Evolutionary conservation across 2,329 filamentous ascomycete species (phyloP).

Genomic region (Xylariaceae sp.): DNA sequence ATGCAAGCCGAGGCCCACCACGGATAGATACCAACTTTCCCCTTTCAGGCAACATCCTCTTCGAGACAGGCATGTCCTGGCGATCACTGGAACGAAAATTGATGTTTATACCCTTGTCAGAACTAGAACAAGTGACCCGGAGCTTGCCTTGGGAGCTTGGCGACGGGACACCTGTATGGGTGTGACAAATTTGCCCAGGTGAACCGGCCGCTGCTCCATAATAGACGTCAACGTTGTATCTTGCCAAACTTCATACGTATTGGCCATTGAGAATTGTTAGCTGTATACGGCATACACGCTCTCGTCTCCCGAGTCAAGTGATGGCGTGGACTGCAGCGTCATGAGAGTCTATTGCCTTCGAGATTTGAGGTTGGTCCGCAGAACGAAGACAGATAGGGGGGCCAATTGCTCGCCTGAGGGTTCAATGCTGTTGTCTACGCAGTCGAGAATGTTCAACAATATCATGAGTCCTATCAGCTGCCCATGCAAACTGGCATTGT

Average conservation of each 20-base stretch:
- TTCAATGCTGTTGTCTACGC: not conserved
- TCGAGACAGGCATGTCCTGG: conserved; percentile 29
- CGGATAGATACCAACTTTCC: conserved; percentile 29
- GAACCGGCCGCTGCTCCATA: conserved; percentile 6
- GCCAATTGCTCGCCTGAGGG: conserved; percentile 1
- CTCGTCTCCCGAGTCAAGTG: not conserved
- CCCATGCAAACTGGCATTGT: conserved; percentile 18
- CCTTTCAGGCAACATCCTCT: conserved; percentile 26
- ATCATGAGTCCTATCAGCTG: conserved; percentile 11
- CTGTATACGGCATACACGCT: not conserved
- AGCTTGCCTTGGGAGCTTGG: conserved; percentile 12
- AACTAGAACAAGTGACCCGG: conserved; percentile 21
- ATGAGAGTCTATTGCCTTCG: not conserved
- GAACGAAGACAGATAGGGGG: not conserved
- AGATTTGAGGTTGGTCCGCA: not conserved
- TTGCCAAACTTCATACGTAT: not conserved
- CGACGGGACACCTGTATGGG: conserved; percentile 14
- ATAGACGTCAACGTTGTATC: conserved; percentile 5
- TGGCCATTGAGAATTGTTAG: conserved; percentile 1
- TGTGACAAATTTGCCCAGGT: conserved; percentile 14
- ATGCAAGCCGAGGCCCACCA: conserved; percentile 32
- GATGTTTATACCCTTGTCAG: conserved; percentile 29
- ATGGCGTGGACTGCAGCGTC: not conserved
- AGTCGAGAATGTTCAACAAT: conserved; percentile 6
- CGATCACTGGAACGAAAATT: conserved; percentile 33